Conservation (phyloP, 1,284 basidiomycete species). For the Schizophyllum commune region DNA sequence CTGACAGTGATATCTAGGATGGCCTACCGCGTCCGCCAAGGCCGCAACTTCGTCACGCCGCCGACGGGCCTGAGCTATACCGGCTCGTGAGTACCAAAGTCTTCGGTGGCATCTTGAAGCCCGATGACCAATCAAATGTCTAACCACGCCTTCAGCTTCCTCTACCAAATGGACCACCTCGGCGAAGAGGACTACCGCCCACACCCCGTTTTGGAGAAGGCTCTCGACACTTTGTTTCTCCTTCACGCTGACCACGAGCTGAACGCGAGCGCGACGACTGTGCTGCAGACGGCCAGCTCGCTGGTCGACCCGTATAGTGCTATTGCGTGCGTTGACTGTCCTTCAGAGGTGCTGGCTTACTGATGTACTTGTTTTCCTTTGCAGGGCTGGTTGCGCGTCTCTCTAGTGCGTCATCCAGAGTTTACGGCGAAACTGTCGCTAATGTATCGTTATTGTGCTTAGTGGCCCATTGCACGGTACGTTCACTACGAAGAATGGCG, state of each 20-base stretch:
- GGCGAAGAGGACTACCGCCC: slow-evolving; percentile 68
- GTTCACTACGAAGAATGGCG: slow-evolving; percentile 7
- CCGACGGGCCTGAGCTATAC: slow-evolving; percentile 78
- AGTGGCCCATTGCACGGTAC: slow-evolving; percentile 76
- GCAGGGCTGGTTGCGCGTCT: slow-evolving; percentile 73
- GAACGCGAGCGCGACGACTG: slow-evolving; percentile 78
- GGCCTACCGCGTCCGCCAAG: slow-evolving; percentile 85
- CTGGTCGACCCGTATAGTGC: slow-evolving; percentile 85
- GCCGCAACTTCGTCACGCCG: slow-evolving; percentile 80
- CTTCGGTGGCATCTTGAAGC: no score
- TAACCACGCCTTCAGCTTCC: slow-evolving; percentile 43
- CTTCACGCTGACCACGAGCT: slow-evolving; percentile 86
- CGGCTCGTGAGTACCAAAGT: slow-evolving; percentile 51
- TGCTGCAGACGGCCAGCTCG: slow-evolving; percentile 80
- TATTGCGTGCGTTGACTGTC: slow-evolving; percentile 45
- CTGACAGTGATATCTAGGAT: slow-evolving; percentile 38
- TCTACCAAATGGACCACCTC: slow-evolving; percentile 83
- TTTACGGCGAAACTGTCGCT: background rate
- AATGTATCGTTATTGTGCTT: slow-evolving; percentile 10
- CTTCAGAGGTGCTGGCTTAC: background rate
- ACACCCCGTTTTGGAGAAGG: slow-evolving; percentile 76
- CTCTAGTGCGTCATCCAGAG: slow-evolving; percentile 52
- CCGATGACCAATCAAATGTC: no score
- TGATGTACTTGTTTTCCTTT: slow-evolving; percentile 5
- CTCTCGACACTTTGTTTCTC: slow-evolving; percentile 79